Base-by-base conservation (phyloP, 768 basidiomycete genomes). In the Leccinum subgranulosum region DNA sequence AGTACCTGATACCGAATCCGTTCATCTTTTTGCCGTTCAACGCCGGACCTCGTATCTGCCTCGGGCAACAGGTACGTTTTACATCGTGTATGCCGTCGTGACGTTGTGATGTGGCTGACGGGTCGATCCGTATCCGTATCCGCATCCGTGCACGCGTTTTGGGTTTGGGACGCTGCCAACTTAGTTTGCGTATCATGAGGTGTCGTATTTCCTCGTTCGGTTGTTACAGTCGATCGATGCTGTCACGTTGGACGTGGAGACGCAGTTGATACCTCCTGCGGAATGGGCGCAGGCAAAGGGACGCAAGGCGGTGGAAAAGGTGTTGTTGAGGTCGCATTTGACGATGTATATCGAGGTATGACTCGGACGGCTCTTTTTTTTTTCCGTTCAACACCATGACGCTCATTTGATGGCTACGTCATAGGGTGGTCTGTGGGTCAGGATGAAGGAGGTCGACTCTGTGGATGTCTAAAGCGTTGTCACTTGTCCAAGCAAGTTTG, bases 1-100 rank as follows among this genome's bases (percentile, higher is more conserved):
- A 79, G 61, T 83, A 83, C 56, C 73, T 85, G 19, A 74, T 73
- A 0, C 76, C 78, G 2, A 86, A 86, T 58, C 84, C 85, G 1
- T 86, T 81, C 75, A 87, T 89, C 59, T 88, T 87, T 69, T 70
- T 83, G 6, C 85, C 86, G 0, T 87, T 87, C 73, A 86, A 86
- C 57, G 84, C 84, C 1, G 86, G 84, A 1, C 86, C 85, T 6
- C 75, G 86, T 10, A 83, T 85, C 58, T 87, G 86, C 55, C 75
- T 85, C 9, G 86, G 80, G 0, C 78, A 80, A 60, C 78, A 79
- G 69, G 70, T 73, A 52, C 19, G 55, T 23, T 19, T 23, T 11
- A 8, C n/a, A 19, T 11, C 12, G 3, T 4, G 48, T 31, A 9
- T 7, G 25, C 25, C 36, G 41, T n/a, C 36, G 17, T 39, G 9